Evolutionary conservation across 805 yeast species (phyloP), one percentile per base, ranked within the genome.

Genomic region (Maudiozyma serrabonitensis): DNA sequence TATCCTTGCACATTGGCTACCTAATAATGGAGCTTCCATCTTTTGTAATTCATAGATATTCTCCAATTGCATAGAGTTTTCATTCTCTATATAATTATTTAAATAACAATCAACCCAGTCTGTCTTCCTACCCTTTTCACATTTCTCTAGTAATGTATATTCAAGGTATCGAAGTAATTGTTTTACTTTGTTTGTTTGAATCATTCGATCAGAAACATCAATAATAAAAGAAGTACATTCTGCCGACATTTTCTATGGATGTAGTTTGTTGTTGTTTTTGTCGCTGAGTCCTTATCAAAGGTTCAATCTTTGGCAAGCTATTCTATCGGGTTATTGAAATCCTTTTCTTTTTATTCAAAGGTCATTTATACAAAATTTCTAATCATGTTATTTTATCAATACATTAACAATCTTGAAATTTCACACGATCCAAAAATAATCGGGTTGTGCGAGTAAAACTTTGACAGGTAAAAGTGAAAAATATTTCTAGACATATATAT

Each of bases 161-260:
- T 62, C 66, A 21, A 64, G 43, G 46, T 62, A 63, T n/a, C 61
- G 54, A 15, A 52, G 34, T 2, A 57, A 54, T 16, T 56, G 54
- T 3, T 53, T 47, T 3, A 56, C 46, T 21, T 42, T 47, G 12
- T 51, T 56, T 2, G 49, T 46, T 1, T 41, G 34, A 1, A 56
- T 43, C 58, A 62, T 55, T 7, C 56, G 52, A 13, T 50, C 52
- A 2, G 64, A 56, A 2, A 56, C 58, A 54, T 62, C 65, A 4
- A 62, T 47, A n/a, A 63, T 50, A 46, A 63, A 61, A 6, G 60
- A 47, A 16, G 64, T 61, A 34, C 58, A 54, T 43, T 62, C 66
- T 16, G 61, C 50, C 4, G 52, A 46, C 54, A 51, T 53, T 12
- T 2, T 47, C 34, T 3, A 13, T 15, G 31, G 5, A 28, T 11